phyloP scores from a whole-genome alignment of 2,329 filamentous ascomycete species.

The Penicillium expansum region DNA sequence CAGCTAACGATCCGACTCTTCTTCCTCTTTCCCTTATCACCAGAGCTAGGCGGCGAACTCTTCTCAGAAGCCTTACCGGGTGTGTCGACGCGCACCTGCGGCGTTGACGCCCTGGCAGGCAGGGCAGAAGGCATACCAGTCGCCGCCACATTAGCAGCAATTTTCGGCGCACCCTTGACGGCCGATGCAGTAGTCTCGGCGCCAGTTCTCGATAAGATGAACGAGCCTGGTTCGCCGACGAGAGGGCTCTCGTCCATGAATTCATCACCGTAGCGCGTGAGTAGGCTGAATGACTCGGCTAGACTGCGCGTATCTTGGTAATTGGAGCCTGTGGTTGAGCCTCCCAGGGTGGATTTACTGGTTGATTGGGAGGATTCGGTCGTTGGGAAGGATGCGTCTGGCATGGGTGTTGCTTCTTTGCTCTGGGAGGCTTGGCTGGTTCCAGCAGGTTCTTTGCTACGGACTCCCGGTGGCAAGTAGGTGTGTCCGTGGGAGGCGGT shows the following conservation, averaged over 20 bases:
- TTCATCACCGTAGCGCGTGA: constrained; percentile 56
- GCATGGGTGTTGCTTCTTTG: constrained; percentile 50
- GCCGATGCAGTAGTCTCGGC: constrained; percentile 28
- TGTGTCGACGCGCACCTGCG: constrained; percentile 35
- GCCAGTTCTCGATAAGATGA: constrained; percentile 52
- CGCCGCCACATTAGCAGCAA: background rate
- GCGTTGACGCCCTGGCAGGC: constrained; percentile 28
- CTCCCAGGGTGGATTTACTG: constrained; percentile 27
- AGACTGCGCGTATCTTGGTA: constrained; percentile 43
- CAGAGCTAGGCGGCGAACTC: constrained; percentile 34
- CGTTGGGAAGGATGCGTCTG: constrained; percentile 25
- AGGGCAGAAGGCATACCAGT: constrained; percentile 11
- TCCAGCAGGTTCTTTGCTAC: constrained; percentile 32
- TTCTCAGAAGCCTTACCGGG: constrained; percentile 32
- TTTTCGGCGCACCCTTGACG: constrained; percentile 22
- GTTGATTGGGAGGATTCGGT: constrained; percentile 24
- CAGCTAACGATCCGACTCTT: constrained; percentile 35
- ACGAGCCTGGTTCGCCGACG: constrained; percentile 61
- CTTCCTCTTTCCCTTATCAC: constrained; percentile 37
- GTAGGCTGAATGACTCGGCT: constrained; percentile 50
- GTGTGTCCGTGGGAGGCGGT: constrained; percentile 59
- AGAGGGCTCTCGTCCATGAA: constrained; percentile 65
- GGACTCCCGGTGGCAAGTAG: constrained; percentile 53
- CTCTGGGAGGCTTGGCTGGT: constrained; percentile 41
- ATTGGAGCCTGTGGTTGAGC: constrained; percentile 23